Base-by-base conservation (phyloP, 75 land plant species). In the Pseudotsuga menziesii region DNA sequence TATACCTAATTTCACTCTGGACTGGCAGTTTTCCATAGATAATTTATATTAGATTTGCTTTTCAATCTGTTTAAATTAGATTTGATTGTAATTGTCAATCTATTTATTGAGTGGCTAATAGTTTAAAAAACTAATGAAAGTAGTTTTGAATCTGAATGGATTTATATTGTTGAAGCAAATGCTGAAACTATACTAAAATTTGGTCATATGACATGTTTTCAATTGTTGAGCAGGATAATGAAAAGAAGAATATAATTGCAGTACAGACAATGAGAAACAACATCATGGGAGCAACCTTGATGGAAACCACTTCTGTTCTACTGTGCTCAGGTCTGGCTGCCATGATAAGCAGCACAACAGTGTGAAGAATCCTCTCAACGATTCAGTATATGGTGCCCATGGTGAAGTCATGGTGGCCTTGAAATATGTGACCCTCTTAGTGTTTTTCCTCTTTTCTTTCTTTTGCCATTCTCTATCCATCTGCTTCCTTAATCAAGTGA, bases 391-490 rank as follows among this genome's bases (percentile, higher is more conserved):
- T 61, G 90, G 92, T 3, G 92, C 83, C 13, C 94, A 92, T 71
- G 92, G 89, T 1, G 92, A 91, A 64, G 70, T 87, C 73, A 85
- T 86, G 88, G 56, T 85, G 66, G 78, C 85, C 36, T 78, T 93
- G 36, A 96, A 96, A 80, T 90, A 91, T 79, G 86, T 87, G 4
- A 70, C 89, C 1, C 79, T 93, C 27, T 83, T 96, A 19, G 62
- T 79, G 59, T n/a, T 91, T 77, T 94, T 96, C 82, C 79, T 96
- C 63, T 83, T 90, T 85, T 88, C 98, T 55, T 95, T 95, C 83
- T 57, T 93, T 29, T 89, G 92, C 85, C 91, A 94, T 83, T 84
- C 93, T 27, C 89, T 91, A 78, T 93, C 98, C 57, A 81, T 96
- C 19, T 74, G 92, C 20, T 96, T 90, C 82, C 39, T 90, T 63